Percentiles rank a stretch among this genome's conserved stretches.
Conservation (phyloP, 2,329 filamentous ascomycete species). For the Nemania bipapillata region DNA sequence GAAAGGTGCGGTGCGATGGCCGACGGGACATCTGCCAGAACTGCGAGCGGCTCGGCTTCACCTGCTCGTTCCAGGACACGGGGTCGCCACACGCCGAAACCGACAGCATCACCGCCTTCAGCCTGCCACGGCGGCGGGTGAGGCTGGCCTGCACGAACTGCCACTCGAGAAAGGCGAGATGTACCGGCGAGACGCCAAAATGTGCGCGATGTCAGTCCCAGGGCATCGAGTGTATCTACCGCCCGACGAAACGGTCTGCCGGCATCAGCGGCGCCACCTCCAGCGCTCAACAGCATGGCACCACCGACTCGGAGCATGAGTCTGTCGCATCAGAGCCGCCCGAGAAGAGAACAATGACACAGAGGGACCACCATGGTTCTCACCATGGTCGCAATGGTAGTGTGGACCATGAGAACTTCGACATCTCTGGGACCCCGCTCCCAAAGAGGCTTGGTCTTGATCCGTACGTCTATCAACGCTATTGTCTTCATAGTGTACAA, state of each 20-base stretch:
- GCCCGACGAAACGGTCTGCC: constrained; percentile 52
- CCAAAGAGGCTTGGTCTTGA: constrained; percentile 41
- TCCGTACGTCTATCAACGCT: constrained; percentile 43
- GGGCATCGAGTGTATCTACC: constrained; percentile 67
- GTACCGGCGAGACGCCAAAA: constrained; percentile 66
- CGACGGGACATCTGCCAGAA: constrained; percentile 65
- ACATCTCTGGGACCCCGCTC: constrained; percentile 35
- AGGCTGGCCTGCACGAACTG: constrained; percentile 68
- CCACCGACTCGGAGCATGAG: constrained; percentile 51
- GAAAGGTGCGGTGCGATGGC: constrained; percentile 69
- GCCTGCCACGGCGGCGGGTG: constrained; percentile 65
- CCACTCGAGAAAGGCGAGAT: constrained; percentile 68
- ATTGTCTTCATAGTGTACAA: constrained; percentile 27
- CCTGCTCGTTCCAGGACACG: constrained; percentile 66
- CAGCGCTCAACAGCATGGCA: constrained; percentile 42
- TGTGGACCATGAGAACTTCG: constrained; percentile 43
- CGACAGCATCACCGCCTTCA: constrained; percentile 54
- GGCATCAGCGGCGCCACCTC: constrained; percentile 41
- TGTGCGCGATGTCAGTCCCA: constrained; percentile 65
- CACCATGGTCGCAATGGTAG: constrained; percentile 49
- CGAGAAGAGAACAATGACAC: constrained; percentile 49
- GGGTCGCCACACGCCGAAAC: constrained; percentile 51
- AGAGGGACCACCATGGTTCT: constrained; percentile 49
- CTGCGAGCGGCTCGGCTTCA: constrained; percentile 68
- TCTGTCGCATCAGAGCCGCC: constrained; percentile 51